Evolutionary conservation across 1,284 basidiomycete genomes (phyloP).

Genomic region (Cutaneotrichosporon cavernicola): DNA sequence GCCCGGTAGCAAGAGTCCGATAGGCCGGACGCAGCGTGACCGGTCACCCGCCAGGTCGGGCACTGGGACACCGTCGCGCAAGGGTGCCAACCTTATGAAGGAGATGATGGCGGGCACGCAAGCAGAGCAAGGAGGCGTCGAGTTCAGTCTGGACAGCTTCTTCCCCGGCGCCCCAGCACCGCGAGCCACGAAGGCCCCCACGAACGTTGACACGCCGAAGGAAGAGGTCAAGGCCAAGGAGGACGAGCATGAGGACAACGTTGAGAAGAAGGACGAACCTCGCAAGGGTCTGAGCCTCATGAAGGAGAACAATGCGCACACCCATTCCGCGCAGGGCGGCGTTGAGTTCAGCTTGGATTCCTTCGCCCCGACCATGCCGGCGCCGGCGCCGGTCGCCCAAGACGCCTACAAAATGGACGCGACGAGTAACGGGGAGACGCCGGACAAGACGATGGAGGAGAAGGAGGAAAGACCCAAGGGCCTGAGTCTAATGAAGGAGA

Average conservation of each 20-base stretch:
- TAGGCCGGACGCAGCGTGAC: neutral
- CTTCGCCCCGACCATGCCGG: neutral
- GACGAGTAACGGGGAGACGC: slow-evolving; percentile 27
- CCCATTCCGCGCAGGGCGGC: slow-evolving; percentile 1
- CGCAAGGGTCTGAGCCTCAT: slow-evolving; percentile 9
- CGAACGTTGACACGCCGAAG: slow-evolving; percentile 34
- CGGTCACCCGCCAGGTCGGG: neutral
- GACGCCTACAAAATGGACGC: neutral
- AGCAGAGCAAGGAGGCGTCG: neutral
- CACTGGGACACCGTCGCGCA: neutral
- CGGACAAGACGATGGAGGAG: slow-evolving; percentile 69
- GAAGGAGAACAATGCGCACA: slow-evolving; percentile 5
- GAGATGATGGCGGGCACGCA: neutral
- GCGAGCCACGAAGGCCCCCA: neutral
- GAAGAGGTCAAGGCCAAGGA: slow-evolving; percentile 10
- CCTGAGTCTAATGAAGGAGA: slow-evolving; percentile 9
- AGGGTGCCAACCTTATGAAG: slow-evolving; percentile 8
- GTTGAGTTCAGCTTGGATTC: slow-evolving; percentile 5
- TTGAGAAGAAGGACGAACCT: neutral
- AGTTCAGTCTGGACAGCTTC: slow-evolving; percentile 2
- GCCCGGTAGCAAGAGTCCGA: neutral
- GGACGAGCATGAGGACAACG: neutral
- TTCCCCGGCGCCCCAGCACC: neutral
- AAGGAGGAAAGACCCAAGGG: slow-evolving; percentile 54
- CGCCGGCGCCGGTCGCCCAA: neutral